Base-by-base conservation (phyloP, 2,329 filamentous ascomycete species). In the Colletotrichum destructivum region DNA sequence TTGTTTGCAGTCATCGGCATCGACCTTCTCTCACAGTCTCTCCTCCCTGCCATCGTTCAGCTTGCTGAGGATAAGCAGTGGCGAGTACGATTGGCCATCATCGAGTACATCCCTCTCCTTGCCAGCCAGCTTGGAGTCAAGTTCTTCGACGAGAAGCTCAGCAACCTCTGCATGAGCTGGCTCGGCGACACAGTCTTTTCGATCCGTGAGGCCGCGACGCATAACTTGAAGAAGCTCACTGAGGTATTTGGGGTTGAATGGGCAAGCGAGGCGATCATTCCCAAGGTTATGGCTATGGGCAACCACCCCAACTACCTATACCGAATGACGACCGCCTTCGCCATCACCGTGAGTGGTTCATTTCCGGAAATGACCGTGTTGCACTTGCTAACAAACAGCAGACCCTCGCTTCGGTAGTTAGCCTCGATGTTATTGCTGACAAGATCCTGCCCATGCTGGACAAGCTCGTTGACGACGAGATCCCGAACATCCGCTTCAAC, bases 281-380 rank as follows among this genome's bases (percentile, higher is more conserved):
- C 96, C 72, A 98, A 98, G 87, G 96, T 99, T 75, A 96, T 98
- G 89, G 94, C 93, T 47, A 98, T 99, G 96, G 96, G 96, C 72
- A 94, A 94, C 80, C 96, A 99, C 82, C 94, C 96, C 73, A 99
- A 99, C 86, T 99, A 99, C 82, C 92, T 99, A 64, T 99, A 99
- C 89, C 91, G 96, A 81, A 99, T 99, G 96, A 99, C 96, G 12
- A 99, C 96, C n/a, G 98, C 96, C 86, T 99, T 99, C 82, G 96
- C 96, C 74, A 97, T 99, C 76, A 96, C 95, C 77, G 96, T 99
- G 89, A 87, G 94, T 89, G 6, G 11, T 38, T 59, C 54, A 44
- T 49, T n/a, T 38, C 38, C 73, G 51, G n/a, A 26, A 6, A 57
- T 6, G 2, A 18, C 69, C 75, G 70, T 74, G 35, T n/a, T 26